A percentile compares a stretch with the other conserved stretches of the same genome.
These are phyloP conservation scores for Ogataea siamensis DNA, from an alignment of 805 yeast species.

Conservation along the genomic window DNA sequence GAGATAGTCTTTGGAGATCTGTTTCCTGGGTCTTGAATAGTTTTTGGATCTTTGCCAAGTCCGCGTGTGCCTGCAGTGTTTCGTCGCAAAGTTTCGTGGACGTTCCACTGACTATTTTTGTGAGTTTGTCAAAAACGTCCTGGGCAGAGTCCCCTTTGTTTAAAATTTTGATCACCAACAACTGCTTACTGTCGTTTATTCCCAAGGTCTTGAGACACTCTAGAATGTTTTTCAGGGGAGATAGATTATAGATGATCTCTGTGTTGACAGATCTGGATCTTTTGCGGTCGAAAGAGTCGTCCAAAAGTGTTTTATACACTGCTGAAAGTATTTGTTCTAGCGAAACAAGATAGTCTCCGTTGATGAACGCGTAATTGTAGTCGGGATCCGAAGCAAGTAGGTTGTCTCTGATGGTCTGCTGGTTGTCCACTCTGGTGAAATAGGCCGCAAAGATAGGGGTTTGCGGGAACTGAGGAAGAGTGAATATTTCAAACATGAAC, in stretches of 20 bases:
- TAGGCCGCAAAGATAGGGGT: conserved; percentile 30
- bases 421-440: conserved; percentile 45
- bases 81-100: conserved; percentile 35
- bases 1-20: conserved; percentile 21
- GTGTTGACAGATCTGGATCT: conserved; percentile 69
- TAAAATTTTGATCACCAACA: conserved; percentile 53
- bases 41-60: conserved; percentile 29
- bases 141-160: conserved; percentile 23
- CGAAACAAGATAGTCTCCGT: conserved; percentile 56
- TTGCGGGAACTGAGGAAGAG: conserved; percentile 21
- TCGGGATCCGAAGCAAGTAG: conserved; percentile 44
- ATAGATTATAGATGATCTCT: conserved; percentile 65
- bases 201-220: conserved; percentile 75
- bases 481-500: conserved; percentile 14
- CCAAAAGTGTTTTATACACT: conserved; percentile 57
- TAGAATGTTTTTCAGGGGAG: conserved; percentile 68
- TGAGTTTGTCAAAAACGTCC: conserved; percentile 18
- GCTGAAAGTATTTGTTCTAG: conserved; percentile 62
- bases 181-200: conserved; percentile 44
- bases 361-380: conserved; percentile 64
- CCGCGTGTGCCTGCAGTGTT: conserved; percentile 30
- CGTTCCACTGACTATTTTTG: conserved; percentile 34
- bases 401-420: conserved; percentile 42
- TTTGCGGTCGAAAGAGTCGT: conserved; percentile 44
- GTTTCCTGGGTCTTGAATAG: conserved; percentile 28